Conservation (phyloP, 2,329 filamentous ascomycete species). For the Seiridium unicorne region DNA sequence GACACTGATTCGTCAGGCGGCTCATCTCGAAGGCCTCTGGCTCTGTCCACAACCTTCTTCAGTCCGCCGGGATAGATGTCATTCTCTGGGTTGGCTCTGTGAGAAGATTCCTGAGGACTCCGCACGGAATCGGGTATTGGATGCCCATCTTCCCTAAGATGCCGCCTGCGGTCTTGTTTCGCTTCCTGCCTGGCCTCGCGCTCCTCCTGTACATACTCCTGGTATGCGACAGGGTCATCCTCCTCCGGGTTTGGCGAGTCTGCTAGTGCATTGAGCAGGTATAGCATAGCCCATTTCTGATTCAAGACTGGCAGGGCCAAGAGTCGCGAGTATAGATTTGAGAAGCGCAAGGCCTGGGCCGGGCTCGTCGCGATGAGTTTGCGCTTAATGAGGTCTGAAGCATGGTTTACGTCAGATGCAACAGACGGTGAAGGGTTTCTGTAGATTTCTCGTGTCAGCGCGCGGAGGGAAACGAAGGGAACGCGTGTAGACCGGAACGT, state of each 20-base stretch:
- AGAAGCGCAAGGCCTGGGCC: slow-evolving; percentile 78
- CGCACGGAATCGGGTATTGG: slow-evolving; percentile 16
- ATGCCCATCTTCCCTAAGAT: slow-evolving; percentile 16
- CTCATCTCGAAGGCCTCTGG: not conserved
- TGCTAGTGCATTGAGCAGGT: slow-evolving; percentile 81
- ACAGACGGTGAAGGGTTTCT: slow-evolving; percentile 53
- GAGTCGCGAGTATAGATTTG: slow-evolving; percentile 86
- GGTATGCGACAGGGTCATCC: slow-evolving; percentile 33
- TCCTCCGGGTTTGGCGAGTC: slow-evolving; percentile 61
- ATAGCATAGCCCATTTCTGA: slow-evolving; percentile 96
- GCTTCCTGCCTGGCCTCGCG: slow-evolving; percentile 10
- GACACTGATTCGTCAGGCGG: slow-evolving; percentile 1
- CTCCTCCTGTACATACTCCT: slow-evolving; percentile 29
- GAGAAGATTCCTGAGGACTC: not conserved
- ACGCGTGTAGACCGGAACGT: not conserved
- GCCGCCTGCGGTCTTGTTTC: slow-evolving; percentile 15
- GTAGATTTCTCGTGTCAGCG: not conserved
- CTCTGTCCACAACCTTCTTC: slow-evolving; percentile 3
- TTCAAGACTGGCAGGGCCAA: slow-evolving; percentile 88
- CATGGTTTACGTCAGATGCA: slow-evolving; percentile 80
- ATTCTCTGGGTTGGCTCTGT: not conserved
- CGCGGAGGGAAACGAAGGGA: not conserved
- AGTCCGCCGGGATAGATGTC: slow-evolving; percentile 3
- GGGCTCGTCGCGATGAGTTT: slow-evolving; percentile 78
- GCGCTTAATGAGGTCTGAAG: slow-evolving; percentile 87